phyloP scores from a whole-genome alignment of 768 basidiomycete genomes.

The Xerocomellus amylosporus region DNA sequence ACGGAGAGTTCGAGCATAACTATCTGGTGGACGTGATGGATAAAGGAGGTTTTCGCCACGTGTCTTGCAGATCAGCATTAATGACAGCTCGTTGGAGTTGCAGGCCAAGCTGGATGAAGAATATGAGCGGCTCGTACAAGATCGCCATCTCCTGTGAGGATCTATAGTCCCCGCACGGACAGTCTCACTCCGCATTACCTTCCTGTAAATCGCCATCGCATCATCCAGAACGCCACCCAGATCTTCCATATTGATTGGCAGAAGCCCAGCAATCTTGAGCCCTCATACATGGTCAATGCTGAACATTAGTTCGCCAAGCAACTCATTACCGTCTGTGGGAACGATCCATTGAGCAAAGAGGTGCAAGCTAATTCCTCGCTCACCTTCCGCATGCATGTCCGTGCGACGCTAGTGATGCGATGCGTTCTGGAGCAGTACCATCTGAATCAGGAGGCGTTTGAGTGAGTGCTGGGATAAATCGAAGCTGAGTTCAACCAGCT shows the following conservation, averaged over 20 bases:
- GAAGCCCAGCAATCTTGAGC: conserved; percentile 90
- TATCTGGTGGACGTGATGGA: conserved; percentile 94
- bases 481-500: conserved; percentile 96
- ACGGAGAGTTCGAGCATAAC: conserved; percentile 82
- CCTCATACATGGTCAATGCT: conserved; percentile 78
- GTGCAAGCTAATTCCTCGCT: conserved; percentile 88
- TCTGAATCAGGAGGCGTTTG: conserved; percentile 89
- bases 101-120: conserved; percentile 84
- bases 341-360: conserved; percentile 68
- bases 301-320: conserved; percentile 73
- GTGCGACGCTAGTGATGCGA: conserved; percentile 82
- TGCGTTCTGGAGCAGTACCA: conserved; percentile 87
- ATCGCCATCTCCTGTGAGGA: conserved; percentile 70
- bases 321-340: conserved; percentile 84
- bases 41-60: conserved; percentile 73
- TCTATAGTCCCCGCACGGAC: conserved; percentile 84
- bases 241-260: conserved; percentile 97
- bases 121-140: conserved; percentile 60
- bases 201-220: conserved; percentile 93
- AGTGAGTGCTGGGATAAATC: conserved; percentile 95
- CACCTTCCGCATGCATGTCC: conserved; percentile 90
- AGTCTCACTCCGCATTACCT: conserved; percentile 77
- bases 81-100: conserved; percentile 77
- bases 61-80: conserved; percentile 82
- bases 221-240: conserved; percentile 92